Percentiles rank a stretch among this genome's conserved stretches.
Conservation (phyloP, 208 protist genomes). For the Leishmania lainsoni region DNA sequence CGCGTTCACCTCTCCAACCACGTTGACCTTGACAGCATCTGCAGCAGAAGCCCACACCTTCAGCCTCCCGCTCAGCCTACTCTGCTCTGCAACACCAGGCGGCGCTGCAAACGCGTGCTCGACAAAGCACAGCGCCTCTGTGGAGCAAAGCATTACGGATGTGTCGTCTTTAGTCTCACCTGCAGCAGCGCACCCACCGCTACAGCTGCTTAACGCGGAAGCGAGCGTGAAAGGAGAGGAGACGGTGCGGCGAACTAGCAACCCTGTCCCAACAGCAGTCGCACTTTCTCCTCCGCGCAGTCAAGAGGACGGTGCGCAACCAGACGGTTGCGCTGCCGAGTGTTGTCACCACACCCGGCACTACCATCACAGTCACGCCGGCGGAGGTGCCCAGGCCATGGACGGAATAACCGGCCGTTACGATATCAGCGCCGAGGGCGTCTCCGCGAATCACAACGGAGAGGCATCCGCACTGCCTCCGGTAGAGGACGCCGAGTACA, state of each 20-base stretch:
- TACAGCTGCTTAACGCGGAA: not conserved
- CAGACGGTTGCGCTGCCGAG: not conserved
- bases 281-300: not conserved
- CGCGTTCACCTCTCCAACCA: not conserved
- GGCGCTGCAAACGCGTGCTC: too few species aligned
- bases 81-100: not conserved
- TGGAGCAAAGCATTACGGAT: not conserved
- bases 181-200: not conserved
- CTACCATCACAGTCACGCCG: not conserved
- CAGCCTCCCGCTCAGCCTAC: not conserved
- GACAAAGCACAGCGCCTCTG: not conserved
- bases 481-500: constrained; percentile 32
- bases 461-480: not conserved
- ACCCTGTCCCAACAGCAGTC: not conserved
- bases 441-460: not conserved
- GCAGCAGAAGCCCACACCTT: not conserved
- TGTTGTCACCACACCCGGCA: not conserved
- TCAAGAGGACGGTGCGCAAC: not conserved
- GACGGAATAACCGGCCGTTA: not conserved
- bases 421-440: not conserved
- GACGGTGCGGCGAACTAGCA: not conserved
- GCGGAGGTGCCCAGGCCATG: not conserved
- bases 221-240: not conserved
- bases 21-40: not conserved
- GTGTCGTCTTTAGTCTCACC: not conserved